A percentile compares a stretch with the other conserved stretches of the same genome.
phyloP scores from a whole-genome alignment of 2,329 filamentous ascomycete genomes.

The Penicillium sp. region DNA sequence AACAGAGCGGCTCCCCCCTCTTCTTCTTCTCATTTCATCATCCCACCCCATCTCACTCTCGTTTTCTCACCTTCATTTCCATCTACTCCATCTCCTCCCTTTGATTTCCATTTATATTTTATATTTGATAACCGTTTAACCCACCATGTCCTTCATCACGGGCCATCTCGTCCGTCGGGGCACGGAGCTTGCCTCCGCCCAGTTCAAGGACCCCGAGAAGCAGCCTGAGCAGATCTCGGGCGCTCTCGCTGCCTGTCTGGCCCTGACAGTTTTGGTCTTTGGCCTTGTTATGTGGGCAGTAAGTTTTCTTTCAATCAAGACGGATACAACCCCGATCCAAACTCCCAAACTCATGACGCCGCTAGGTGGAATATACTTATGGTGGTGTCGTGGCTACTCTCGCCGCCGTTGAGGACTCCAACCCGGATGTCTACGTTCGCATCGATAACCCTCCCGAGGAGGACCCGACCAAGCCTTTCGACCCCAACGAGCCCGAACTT shows the following conservation, averaged over 20 bases:
- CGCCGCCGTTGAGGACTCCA: conserved; percentile 67
- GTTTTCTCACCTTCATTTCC: background rate
- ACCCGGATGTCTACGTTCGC: conserved; percentile 59
- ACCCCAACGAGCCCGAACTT: conserved; percentile 51
- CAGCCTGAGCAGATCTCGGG: conserved; percentile 29
- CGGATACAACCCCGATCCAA: background rate
- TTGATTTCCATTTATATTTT: conserved; percentile 4
- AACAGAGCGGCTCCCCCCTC: background rate
- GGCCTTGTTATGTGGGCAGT: conserved; percentile 36
- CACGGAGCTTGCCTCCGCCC: conserved; percentile 39
- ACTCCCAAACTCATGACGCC: background rate
- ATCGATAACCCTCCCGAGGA: conserved; percentile 48
- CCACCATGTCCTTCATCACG: conserved; percentile 38
- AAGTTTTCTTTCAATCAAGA: conserved; percentile 21
- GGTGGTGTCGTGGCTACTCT: conserved; percentile 66
- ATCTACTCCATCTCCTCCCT: background rate
- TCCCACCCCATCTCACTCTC: conserved; percentile 2
- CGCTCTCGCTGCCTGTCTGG: conserved; percentile 37
- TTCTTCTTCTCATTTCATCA: background rate
- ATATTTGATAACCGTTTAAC: conserved; percentile 5
- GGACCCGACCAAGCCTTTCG: conserved; percentile 39
- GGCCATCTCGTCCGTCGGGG: conserved; percentile 46
- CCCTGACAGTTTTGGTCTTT: conserved; percentile 37
- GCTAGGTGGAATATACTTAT: conserved; percentile 63
- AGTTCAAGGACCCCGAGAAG: conserved; percentile 30